phyloP scores from a whole-genome alignment of 371 early-diverging fungal genomes.

The Mucor ambiguus region DNA sequence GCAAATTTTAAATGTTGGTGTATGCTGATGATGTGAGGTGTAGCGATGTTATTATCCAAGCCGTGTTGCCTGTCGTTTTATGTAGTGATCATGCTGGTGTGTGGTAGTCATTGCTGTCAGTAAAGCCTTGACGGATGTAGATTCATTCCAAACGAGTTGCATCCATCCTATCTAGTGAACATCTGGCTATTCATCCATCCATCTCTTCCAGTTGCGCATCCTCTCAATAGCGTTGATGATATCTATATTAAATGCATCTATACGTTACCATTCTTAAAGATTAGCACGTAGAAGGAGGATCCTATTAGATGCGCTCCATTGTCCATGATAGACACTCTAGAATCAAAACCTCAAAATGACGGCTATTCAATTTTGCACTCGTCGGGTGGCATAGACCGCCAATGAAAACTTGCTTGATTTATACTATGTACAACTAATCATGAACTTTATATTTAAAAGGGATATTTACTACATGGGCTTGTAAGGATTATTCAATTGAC shows the following conservation, averaged over 20 bases:
- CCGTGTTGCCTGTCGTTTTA: not conserved
- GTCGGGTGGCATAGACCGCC: not conserved
- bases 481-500: not conserved
- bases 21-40: not conserved
- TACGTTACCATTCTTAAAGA: conserved; percentile 20
- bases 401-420: not conserved
- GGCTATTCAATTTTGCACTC: conserved; percentile 1
- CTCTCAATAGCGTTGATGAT: conserved; percentile 2
- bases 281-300: conserved; percentile 23
- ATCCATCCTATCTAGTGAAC: not conserved
- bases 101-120: not conserved
- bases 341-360: not conserved
- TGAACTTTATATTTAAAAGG: not conserved
- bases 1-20: not conserved
- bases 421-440: not conserved
- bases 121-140: not conserved
- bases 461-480: not conserved
- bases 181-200: conserved; percentile 9
- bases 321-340: not conserved
- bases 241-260: not conserved
- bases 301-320: not conserved
- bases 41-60: not conserved
- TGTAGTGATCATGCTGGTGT: not conserved
- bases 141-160: not conserved
- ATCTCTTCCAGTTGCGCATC: not conserved